phyloP scores from a whole-genome alignment of 129 eudicot genomes.

The Centella asiatica region DNA sequence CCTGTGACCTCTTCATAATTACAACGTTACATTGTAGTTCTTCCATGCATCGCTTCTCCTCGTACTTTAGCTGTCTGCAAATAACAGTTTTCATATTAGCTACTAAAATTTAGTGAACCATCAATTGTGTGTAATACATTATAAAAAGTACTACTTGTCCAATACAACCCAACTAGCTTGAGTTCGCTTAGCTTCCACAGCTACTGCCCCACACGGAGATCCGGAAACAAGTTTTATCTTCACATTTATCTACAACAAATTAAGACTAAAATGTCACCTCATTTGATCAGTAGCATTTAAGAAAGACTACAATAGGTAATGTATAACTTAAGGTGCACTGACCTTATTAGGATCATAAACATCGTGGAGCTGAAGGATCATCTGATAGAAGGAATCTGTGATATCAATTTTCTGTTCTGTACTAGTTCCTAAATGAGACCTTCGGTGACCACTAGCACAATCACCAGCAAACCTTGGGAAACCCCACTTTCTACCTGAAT shows the following conservation, averaged over 20 bases:
- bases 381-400: conserved; percentile 84
- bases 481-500: conserved; percentile 79
- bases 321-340: conserved; percentile 4
- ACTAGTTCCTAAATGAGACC: conserved; percentile 48
- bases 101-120: not conserved
- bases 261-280: conserved; percentile 8
- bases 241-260: conserved; percentile 56
- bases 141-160: conserved; percentile 55
- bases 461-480: conserved; percentile 95
- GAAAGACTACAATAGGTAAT: not conserved
- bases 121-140: not conserved
- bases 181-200: conserved; percentile 77
- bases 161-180: conserved; percentile 88
- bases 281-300: not conserved
- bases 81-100: not conserved
- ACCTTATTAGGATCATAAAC: conserved; percentile 97
- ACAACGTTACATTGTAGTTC: conserved; percentile 94
- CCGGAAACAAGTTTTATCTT: conserved; percentile 81
- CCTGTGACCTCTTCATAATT: conserved; percentile 68
- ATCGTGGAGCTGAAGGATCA: conserved; percentile 96
- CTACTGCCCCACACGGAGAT: conserved; percentile 77
- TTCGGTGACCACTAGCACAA: conserved; percentile 84
- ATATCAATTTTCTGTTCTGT: conserved; percentile 58
- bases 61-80: conserved; percentile 74
- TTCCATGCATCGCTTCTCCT: conserved; percentile 84